Conservation (phyloP, 441 rosid genomes). For the Corymbia citriodora region DNA sequence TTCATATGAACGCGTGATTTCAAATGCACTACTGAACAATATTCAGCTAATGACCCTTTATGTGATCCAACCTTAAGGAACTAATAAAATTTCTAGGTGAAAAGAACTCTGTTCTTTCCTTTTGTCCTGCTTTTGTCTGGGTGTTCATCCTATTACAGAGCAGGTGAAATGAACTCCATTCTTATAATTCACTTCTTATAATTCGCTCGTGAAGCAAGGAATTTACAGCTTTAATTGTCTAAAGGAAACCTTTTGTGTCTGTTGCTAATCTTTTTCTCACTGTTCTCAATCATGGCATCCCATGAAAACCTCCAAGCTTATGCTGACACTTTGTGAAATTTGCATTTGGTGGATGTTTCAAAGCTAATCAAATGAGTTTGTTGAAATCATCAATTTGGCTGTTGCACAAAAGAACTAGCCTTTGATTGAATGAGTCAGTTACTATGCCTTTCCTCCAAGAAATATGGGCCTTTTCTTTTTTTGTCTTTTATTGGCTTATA, state of each 20-base stretch:
- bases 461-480: background rate
- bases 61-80: background rate
- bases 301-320: background rate
- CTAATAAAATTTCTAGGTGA: background rate
- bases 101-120: background rate
- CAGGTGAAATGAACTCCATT: background rate
- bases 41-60: background rate
- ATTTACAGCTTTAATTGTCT: background rate
- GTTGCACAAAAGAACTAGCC: background rate
- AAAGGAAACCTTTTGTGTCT: background rate
- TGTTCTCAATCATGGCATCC: background rate
- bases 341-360: background rate
- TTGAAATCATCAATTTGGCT: background rate
- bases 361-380: background rate
- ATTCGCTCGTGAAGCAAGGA: background rate
- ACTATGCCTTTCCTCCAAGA: background rate
- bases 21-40: background rate
- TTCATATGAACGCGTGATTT: background rate
- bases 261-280: background rate
- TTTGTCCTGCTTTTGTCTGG: background rate
- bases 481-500: background rate
- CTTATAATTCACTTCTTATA: background rate
- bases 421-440: background rate
- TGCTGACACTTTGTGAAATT: background rate
- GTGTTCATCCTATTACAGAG: background rate